Base-by-base conservation (phyloP, 2,329 filamentous ascomycete species). In the Penicillium sumatraense region DNA sequence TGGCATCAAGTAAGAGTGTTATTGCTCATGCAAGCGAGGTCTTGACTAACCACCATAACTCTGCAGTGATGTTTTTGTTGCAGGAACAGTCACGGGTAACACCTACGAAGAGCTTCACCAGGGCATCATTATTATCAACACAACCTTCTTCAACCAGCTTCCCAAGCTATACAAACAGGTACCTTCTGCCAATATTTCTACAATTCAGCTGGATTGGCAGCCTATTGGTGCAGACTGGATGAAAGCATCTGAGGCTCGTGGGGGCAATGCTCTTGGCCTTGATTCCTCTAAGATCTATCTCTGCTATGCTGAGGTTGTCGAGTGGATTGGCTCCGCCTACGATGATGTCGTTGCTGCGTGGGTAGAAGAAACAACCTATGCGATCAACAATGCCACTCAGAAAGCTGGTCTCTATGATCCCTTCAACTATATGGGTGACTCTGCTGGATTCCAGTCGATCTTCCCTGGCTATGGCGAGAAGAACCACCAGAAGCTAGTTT, bases 171-270 rank as follows among this genome's bases (percentile, higher is more conserved):
- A 73, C 55, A 68, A 65, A 44, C 58, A 68, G 48, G 62, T 73
- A 13, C 73, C 72, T 24, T 55, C 56, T 5, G 67, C 67, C 29
- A 72, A 68, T 47, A 74, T 78, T 51, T 75, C 74, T 36, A 77
- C 76, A 57, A 70, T 79, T 45, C 66, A 79, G 27, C 62, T 80
- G 10, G 69, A 73, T 52, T 65, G 73, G 51, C 67, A 76, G 20
- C 73, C 75, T 11, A 72, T 69, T 8, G 65, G 71, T 5, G 53
- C 70, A 36, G 67, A 71, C 51, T 78, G 73, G 72, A 70, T 77
- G 23, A 46, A 62, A 36, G 67, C 67, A 18, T 65, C 66, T 0
- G 60, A 61, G 20, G 45, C 53, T 20, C 56, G 57, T 29, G 67
- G 67, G 44, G 66, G 67, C 7, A 70, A 68, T 36, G 63, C 66